These are phyloP conservation scores for Phytophthora syringae DNA, from an alignment of 352 stramenopile genomes.

Conservation along the genomic window DNA sequence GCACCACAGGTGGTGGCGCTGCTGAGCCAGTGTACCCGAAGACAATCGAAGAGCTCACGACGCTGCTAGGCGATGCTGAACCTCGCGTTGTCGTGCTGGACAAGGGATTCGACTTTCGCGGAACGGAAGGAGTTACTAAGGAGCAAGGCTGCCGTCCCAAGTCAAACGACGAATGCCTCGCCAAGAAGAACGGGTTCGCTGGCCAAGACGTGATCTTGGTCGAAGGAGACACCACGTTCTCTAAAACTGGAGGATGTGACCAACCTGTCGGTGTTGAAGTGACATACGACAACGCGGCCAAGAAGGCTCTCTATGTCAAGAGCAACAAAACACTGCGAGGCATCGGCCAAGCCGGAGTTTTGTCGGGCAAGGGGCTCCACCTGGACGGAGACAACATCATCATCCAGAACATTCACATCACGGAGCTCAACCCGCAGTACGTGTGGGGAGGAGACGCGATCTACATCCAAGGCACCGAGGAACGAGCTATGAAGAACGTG, in stretches of 20 bases:
- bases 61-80: slow-evolving; percentile 28
- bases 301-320: slow-evolving; percentile 22
- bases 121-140: slow-evolving; percentile 37
- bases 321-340: slow-evolving; percentile 42
- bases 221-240: slow-evolving; percentile 41
- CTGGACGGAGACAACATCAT: too few relatives aligned
- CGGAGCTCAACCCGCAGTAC: too few relatives aligned
- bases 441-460: slow-evolving; percentile 40
- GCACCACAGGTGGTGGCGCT: slow-evolving; percentile 43
- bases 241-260: slow-evolving; percentile 49
- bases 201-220: slow-evolving; percentile 49
- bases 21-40: slow-evolving; percentile 33
- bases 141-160: slow-evolving; percentile 43
- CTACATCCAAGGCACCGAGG: slow-evolving; percentile 29
- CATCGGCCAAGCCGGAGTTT: slow-evolving; percentile 23
- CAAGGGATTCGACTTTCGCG: slow-evolving; percentile 45
- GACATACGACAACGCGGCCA: slow-evolving; percentile 37
- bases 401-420: too few relatives aligned
- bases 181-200: slow-evolving; percentile 43
- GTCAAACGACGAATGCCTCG: slow-evolving; percentile 38
- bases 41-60: slow-evolving; percentile 36
- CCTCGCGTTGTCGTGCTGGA: slow-evolving; percentile 47
- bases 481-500: slow-evolving; percentile 25
- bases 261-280: slow-evolving; percentile 33
- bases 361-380: slow-evolving; percentile 33